Evolutionary conservation across 2,329 filamentous ascomycete genomes (phyloP).

Genomic region (Aspergillus sp.): DNA sequence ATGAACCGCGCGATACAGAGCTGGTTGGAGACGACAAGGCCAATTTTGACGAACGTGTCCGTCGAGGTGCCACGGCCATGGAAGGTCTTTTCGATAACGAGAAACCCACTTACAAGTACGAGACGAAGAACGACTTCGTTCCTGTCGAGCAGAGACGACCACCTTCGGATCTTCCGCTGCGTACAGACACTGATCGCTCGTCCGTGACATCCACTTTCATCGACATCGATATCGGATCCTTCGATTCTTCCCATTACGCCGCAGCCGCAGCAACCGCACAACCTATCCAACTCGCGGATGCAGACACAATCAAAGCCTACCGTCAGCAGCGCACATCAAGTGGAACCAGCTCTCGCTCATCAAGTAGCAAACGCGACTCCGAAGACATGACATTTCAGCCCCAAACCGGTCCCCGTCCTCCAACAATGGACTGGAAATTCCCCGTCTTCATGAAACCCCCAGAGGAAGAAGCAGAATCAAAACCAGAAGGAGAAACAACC

Average conservation of each 20-base stretch:
- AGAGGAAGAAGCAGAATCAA: conserved; percentile 6
- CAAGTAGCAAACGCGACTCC: conserved; percentile 15
- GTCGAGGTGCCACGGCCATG: conserved; percentile 50
- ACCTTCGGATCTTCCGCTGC: conserved; percentile 49
- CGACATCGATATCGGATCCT: conserved; percentile 53
- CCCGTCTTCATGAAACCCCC: conserved; percentile 25
- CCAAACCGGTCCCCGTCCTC: conserved; percentile 34
- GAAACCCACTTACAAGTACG: conserved; percentile 52
- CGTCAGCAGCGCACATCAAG: conserved; percentile 36
- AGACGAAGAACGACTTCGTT: conserved; percentile 46
- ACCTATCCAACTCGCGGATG: conserved; percentile 45
- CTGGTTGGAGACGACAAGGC: conserved; percentile 42
- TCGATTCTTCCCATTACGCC: conserved; percentile 45
- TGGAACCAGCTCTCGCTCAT: conserved; percentile 27
- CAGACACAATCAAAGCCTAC: conserved; percentile 52
- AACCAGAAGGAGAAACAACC: conserved; percentile 1
- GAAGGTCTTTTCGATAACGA: conserved; percentile 53
- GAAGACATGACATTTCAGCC: conserved; percentile 27
- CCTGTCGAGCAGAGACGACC: conserved; percentile 38
- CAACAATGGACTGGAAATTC: conserved; percentile 44
- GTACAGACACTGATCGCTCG: conserved; percentile 40
- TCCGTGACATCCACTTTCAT: conserved; percentile 44
- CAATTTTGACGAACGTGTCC: conserved; percentile 52
- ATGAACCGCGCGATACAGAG: conserved; percentile 25
- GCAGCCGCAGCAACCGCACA: conserved; percentile 47